Percentiles rank a stretch among this genome's conserved stretches.
These are phyloP conservation scores for Chlorophyllum brunneum DNA, from an alignment of 768 basidiomycete genomes.

Conservation along the genomic window DNA sequence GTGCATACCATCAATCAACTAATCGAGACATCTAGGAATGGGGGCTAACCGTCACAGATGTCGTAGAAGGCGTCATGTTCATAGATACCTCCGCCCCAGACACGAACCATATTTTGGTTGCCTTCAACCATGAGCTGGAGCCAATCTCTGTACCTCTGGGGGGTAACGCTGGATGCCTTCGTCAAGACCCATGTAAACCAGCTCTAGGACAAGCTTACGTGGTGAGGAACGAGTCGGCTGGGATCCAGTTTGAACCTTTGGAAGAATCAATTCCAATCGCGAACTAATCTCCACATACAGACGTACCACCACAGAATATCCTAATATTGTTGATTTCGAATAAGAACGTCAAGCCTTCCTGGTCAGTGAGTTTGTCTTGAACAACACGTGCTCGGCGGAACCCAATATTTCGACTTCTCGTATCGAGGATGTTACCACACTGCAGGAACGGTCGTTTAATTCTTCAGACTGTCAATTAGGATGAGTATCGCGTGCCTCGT, in stretches of 20 bases:
- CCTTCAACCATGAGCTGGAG: constrained; percentile 81
- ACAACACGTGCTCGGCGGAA: constrained; percentile 79
- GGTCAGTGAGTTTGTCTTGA: constrained; percentile 73
- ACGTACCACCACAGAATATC: constrained; percentile 79
- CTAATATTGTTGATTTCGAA: constrained; percentile 90
- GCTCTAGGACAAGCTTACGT: constrained; percentile 39
- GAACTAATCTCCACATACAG: not conserved
- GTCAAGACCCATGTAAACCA: not conserved
- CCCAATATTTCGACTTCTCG: constrained; percentile 55
- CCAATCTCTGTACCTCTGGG: constrained; percentile 73
- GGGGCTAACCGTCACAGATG: constrained; percentile 63
- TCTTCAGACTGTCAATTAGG: not conserved
- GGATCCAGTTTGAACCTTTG: constrained; percentile 89
- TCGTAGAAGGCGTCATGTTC: constrained; percentile 81
- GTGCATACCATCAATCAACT: not conserved
- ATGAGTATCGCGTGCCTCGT: constrained; percentile 39
- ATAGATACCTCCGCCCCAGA: constrained; percentile 96
- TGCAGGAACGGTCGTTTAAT: constrained; percentile 17
- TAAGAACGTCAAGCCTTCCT: constrained; percentile 78
- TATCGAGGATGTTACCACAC: constrained; percentile 52
- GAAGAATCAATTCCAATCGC: not conserved
- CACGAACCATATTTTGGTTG: constrained; percentile 88
- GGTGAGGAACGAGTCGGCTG: constrained; percentile 87
- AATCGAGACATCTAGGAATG: not conserved
- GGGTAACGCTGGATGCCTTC: constrained; percentile 31